phyloP scores from a whole-genome alignment of 805 yeast genomes.

The Tetrapisispora nanseiensis region DNA sequence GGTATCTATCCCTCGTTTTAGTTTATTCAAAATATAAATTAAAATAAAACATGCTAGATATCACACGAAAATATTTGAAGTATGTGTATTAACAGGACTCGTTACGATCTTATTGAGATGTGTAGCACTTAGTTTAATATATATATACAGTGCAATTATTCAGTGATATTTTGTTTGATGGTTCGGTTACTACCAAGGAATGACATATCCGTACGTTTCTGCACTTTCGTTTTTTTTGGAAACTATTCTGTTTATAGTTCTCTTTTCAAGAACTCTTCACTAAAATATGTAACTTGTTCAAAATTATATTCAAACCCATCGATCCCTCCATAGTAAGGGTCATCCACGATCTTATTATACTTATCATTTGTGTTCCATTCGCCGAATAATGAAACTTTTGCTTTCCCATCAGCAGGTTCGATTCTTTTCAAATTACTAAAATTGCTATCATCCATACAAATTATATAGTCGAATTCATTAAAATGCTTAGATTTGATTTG shows the following conservation, averaged over 20 bases:
- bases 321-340: constrained; percentile 87
- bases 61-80: no score
- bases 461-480: constrained; percentile 51
- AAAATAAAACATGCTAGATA: no score
- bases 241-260: constrained; percentile 31
- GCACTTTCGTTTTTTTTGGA: background rate
- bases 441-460: constrained; percentile 65
- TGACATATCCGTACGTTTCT: background rate
- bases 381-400: constrained; percentile 61
- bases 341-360: constrained; percentile 56
- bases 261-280: constrained; percentile 53
- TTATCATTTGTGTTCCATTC: constrained; percentile 54
- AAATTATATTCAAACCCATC: constrained; percentile 77
- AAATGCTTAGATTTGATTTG: constrained; percentile 47
- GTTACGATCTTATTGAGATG: no score
- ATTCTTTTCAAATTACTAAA: constrained; percentile 39
- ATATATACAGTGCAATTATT: no score
- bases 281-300: constrained; percentile 64
- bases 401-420: constrained; percentile 41
- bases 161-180: no score
- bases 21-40: no score
- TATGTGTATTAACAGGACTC: no score
- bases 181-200: background rate
- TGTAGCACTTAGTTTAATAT: no score
- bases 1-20: no score